A percentile compares a stretch with the other conserved stretches of the same genome.
Conservation (phyloP, 495 filamentous ascomycete species). For the Lasiosphaeria hispida region DNA sequence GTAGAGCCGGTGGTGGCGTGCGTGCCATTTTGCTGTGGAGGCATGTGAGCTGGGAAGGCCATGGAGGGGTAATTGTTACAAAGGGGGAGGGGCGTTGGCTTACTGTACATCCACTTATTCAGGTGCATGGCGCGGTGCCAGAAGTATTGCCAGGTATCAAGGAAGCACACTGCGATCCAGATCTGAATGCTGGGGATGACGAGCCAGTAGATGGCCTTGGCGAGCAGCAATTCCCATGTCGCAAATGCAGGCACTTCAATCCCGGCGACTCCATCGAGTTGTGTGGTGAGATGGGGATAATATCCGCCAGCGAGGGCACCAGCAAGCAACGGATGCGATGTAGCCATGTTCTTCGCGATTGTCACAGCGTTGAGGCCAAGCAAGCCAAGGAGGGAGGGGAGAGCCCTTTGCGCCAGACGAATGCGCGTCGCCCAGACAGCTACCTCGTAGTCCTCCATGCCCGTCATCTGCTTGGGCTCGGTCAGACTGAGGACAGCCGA, state of each 20-base stretch:
- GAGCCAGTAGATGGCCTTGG: constrained; percentile 74
- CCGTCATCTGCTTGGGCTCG: constrained; percentile 62
- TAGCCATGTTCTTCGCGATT: constrained; percentile 55
- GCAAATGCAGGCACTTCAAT: constrained; percentile 54
- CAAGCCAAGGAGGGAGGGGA: constrained; percentile 58
- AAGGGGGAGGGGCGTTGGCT: constrained; percentile 30
- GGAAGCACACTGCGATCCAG: constrained; percentile 62
- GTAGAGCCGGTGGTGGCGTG: constrained; percentile 91
- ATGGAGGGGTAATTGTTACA: neutral
- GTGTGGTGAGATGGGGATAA: constrained; percentile 58
- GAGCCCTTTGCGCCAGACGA: constrained; percentile 63
- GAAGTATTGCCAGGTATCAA: constrained; percentile 98
- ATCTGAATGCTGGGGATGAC: constrained; percentile 75
- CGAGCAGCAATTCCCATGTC: constrained; percentile 72
- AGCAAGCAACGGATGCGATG: constrained; percentile 61
- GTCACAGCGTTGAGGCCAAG: constrained; percentile 57
- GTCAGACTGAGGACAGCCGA: constrained; percentile 59
- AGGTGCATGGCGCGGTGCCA: constrained; percentile 90
- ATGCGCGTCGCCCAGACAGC: constrained; percentile 77
- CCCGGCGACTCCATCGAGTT: constrained; percentile 44
- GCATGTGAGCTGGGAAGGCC: constrained; percentile 15
- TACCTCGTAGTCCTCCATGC: constrained; percentile 78
- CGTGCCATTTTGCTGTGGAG: constrained; percentile 74
- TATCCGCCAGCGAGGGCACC: constrained; percentile 68
- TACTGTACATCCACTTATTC: constrained; percentile 96